Evolutionary conservation across 305 asterid species (phyloP).

Genomic region (Fraxinus platypoda): DNA sequence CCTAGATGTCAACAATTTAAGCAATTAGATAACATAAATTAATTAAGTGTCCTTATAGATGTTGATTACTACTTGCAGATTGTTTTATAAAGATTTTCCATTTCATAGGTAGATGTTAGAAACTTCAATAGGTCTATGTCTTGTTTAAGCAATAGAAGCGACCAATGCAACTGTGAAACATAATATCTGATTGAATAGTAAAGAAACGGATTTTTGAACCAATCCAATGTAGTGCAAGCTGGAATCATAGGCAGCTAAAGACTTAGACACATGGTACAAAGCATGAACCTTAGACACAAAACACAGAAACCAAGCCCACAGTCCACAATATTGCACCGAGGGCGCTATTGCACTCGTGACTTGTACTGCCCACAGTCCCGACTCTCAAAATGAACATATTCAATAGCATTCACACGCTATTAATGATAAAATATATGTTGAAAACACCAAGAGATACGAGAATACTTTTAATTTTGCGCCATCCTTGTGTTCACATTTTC

Average conservation of each 20-base stretch:
- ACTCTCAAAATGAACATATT: not conserved
- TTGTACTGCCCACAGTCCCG: not conserved
- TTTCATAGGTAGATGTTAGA: not conserved
- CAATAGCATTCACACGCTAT: not conserved
- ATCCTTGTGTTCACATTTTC: not conserved
- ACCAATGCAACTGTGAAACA: not conserved
- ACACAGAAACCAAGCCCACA: not conserved
- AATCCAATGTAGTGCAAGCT: not conserved
- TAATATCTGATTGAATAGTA: not conserved
- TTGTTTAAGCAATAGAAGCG: not conserved
- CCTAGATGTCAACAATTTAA: not conserved
- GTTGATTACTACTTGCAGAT: not conserved
- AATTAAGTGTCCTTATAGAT: not conserved
- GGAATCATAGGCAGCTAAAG: not conserved
- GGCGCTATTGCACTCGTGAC: not conserved
- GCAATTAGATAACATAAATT: not conserved
- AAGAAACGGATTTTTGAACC: not conserved
- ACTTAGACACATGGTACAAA: not conserved
- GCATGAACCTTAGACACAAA: not conserved
- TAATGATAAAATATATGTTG: too few relatives aligned
- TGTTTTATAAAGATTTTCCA: not conserved
- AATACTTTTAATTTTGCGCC: not conserved
- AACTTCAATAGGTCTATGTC: not conserved
- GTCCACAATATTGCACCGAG: not conserved
- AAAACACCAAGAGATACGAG: not conserved